These are phyloP conservation scores for Puccinia horiana DNA, from an alignment of 1,284 basidiomycete genomes.

Conservation along the genomic window DNA sequence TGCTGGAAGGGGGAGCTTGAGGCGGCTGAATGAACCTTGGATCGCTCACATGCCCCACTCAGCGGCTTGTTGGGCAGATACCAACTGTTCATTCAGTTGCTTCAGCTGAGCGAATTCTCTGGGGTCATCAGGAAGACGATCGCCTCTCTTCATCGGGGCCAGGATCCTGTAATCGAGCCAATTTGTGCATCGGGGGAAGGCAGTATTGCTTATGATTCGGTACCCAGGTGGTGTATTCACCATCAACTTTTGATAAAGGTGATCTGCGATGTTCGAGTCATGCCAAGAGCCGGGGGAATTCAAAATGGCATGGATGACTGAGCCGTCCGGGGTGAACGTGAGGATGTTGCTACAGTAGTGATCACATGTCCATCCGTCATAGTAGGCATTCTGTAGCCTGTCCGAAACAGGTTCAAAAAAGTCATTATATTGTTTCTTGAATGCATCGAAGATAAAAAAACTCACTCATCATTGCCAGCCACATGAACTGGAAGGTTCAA, in stretches of 20 bases:
- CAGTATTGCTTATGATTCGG: background rate
- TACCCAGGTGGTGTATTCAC: background rate
- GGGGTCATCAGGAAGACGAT: background rate
- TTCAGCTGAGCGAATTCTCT: background rate
- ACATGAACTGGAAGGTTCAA: too few relatives aligned
- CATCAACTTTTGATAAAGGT: background rate
- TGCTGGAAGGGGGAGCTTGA: background rate
- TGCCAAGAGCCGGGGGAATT: conserved; percentile 12
- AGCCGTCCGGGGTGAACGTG: background rate
- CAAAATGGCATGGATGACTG: background rate
- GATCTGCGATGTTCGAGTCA: background rate
- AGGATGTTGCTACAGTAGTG: conserved; percentile 19
- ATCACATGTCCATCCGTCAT: conserved; percentile 1
- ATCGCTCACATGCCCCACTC: conserved; percentile 17
- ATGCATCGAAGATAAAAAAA: too few relatives aligned
- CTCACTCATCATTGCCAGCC: too few relatives aligned
- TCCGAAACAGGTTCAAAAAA: too few relatives aligned
- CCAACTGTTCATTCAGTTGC: background rate
- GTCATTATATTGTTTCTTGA: too few relatives aligned
- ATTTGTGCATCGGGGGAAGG: background rate
- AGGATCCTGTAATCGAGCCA: background rate
- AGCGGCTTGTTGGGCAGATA: background rate
- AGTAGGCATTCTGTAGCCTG: conserved; percentile 15
- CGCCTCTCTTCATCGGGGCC: background rate
- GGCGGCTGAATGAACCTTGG: background rate